phyloP scores from a whole-genome alignment of 78 protist species.

The Cyanophora paradoxa region DNA sequence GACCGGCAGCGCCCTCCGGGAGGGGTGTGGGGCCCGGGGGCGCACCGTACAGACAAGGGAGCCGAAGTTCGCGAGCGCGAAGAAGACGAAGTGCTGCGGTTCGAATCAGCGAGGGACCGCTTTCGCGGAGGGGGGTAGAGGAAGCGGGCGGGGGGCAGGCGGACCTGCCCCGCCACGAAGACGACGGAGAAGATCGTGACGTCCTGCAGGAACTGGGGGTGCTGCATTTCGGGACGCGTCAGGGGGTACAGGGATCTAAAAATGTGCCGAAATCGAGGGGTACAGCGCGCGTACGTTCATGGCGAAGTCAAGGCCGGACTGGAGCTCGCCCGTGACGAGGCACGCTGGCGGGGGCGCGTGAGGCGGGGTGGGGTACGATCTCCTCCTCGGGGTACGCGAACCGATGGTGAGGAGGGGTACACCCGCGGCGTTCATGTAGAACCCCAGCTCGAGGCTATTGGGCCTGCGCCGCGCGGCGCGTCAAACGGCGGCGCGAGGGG shows the following conservation, averaged over 20 bases:
- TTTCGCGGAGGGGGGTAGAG: not conserved
- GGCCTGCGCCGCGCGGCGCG: not conserved
- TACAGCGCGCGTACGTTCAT: not conserved
- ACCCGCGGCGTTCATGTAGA: slow-evolving; percentile 16
- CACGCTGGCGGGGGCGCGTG: not conserved
- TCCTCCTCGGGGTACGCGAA: not conserved
- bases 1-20: too few species aligned
- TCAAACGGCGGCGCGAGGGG: too few species aligned
- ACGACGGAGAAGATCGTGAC: not conserved
- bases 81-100: slow-evolving; percentile 31
- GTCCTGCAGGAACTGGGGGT: too few species aligned
- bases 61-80: not conserved
- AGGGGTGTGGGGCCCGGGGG: too few species aligned
- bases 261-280: too few species aligned
- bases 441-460: not conserved
- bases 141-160: not conserved
- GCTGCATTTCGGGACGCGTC: too few species aligned
- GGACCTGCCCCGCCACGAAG: not conserved
- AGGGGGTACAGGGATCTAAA: not conserved
- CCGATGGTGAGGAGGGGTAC: not conserved
- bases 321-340: not conserved
- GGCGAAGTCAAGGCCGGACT: too few species aligned
- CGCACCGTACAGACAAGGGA: too few species aligned
- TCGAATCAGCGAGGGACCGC: not conserved
- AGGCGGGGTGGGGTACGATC: too few species aligned